phyloP scores from a whole-genome alignment of 139 green algal species.

The Micractinium conductrix region DNA sequence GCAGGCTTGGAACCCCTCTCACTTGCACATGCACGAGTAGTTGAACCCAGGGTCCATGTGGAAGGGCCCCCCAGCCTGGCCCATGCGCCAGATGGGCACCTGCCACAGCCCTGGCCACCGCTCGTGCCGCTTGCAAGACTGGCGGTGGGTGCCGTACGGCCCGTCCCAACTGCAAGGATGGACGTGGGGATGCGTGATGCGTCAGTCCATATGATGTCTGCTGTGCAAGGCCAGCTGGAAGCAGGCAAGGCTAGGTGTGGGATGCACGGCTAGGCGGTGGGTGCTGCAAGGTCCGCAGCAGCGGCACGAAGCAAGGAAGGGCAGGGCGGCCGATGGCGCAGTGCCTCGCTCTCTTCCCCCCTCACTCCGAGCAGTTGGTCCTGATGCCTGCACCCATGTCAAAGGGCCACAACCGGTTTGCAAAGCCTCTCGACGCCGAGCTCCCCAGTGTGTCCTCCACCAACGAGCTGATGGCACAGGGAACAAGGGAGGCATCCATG shows the following conservation, averaged over 20 bases:
- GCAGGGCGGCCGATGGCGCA: background rate
- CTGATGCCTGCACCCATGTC: slow-evolving; percentile 42
- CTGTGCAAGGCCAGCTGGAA: too few species aligned
- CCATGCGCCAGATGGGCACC: slow-evolving; percentile 21
- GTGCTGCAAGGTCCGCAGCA: background rate
- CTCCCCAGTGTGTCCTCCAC: slow-evolving; percentile 3
- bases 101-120: slow-evolving; percentile 6
- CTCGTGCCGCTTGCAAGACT: background rate
- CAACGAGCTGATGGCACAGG: slow-evolving; percentile 4
- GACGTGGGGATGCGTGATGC: too few species aligned
- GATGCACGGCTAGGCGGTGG: too few species aligned
- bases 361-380: slow-evolving; percentile 8
- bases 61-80: slow-evolving; percentile 3
- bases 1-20: background rate
- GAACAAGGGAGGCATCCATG: background rate
- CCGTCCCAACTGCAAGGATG: background rate
- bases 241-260: too few species aligned
- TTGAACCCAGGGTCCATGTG: slow-evolving; percentile 20
- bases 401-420: slow-evolving; percentile 37
- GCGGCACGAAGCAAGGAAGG: background rate
- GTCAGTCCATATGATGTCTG: too few species aligned
- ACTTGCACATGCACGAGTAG: slow-evolving; percentile 15
- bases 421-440: slow-evolving; percentile 9
- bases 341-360: background rate
- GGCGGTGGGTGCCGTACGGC: background rate